Conservation (phyloP, 345 rosid genomes). For the Cardamine occulta region DNA sequence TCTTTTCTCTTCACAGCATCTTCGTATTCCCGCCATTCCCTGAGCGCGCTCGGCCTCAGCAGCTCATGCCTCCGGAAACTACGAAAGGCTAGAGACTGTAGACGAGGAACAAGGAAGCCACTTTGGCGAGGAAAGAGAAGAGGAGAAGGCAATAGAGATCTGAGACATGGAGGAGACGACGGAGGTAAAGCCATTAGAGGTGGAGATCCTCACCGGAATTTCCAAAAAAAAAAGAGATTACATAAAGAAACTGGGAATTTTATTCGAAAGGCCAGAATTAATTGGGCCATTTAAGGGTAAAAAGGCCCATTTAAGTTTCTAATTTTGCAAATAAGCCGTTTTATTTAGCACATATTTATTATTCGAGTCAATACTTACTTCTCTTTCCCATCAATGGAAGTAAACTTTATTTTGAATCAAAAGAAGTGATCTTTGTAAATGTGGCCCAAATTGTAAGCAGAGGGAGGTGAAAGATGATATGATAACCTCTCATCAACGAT, state of each 20-base stretch:
- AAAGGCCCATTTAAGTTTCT: not conserved
- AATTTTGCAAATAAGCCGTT: not conserved
- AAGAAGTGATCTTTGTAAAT: slow-evolving; percentile 7
- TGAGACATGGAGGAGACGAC: slow-evolving; percentile 30
- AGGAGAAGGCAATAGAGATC: slow-evolving; percentile 31
- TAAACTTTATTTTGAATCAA: not conserved
- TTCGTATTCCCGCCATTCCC: slow-evolving; percentile 85
- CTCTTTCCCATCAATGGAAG: not conserved
- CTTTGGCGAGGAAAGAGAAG: slow-evolving; percentile 6
- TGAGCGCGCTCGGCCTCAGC: slow-evolving; percentile 51
- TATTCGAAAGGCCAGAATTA: slow-evolving; percentile 5
- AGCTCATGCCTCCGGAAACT: slow-evolving; percentile 18
- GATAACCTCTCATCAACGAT: slow-evolving; percentile 67
- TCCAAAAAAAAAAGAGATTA: not conserved
- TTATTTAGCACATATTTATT: not conserved
- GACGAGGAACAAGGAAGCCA: slow-evolving; percentile 3
- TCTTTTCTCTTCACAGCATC: slow-evolving; percentile 88
- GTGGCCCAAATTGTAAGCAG: slow-evolving; percentile 20
- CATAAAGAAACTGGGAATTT: not conserved
- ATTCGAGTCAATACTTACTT: not conserved
- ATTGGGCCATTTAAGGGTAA: not conserved
- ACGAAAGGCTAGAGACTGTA: not conserved
- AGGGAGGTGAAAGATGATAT: slow-evolving; percentile 35
- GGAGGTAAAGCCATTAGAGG: slow-evolving; percentile 35
- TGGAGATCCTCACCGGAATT: slow-evolving; percentile 3